Percentiles rank a stretch among this genome's conserved stretches.
phyloP scores from a whole-genome alignment of 2,329 filamentous ascomycete species.

The Stachybotrys chlorohalonatus region DNA sequence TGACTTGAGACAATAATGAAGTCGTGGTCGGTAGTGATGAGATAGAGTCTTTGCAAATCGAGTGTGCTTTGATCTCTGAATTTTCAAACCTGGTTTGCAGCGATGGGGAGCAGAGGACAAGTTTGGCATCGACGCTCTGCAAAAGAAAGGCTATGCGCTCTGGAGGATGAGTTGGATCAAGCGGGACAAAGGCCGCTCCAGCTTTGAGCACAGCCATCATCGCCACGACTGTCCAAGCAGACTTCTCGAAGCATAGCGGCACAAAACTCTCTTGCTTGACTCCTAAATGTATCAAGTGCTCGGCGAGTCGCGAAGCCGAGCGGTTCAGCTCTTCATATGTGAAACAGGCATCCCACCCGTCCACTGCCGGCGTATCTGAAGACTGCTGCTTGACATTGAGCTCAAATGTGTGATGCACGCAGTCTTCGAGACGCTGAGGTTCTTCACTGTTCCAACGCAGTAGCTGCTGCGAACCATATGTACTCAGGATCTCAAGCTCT shows the following conservation, averaged over 20 bases:
- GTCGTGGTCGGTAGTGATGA: neutral
- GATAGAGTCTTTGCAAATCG: neutral
- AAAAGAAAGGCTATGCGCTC: constrained; percentile 2
- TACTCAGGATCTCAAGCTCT: constrained; percentile 10
- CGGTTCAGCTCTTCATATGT: constrained; percentile 28
- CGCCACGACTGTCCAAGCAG: constrained; percentile 20
- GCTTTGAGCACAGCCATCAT: constrained; percentile 24
- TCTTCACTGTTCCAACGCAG: constrained; percentile 14
- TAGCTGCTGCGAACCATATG: constrained; percentile 6
- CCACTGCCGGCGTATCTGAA: constrained; percentile 21
- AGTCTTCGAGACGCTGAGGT: constrained; percentile 8
- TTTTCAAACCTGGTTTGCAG: neutral
- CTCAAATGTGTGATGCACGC: constrained; percentile 32
- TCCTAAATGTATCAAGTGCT: constrained; percentile 1
- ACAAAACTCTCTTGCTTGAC: constrained; percentile 8
- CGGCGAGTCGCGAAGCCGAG: constrained; percentile 3
- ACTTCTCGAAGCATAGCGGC: constrained; percentile 26
- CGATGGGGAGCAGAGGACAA: constrained; percentile 2
- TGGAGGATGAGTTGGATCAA: constrained; percentile 20
- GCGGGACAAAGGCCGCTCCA: constrained; percentile 18
- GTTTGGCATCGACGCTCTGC: neutral
- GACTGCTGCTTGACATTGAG: constrained; percentile 21
- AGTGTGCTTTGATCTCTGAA: neutral
- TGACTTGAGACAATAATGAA: neutral
- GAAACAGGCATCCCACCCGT: constrained; percentile 35